Percentiles rank a stretch among this genome's conserved stretches.
Evolutionary conservation across 2,329 filamentous ascomycete species (phyloP).

Genomic region (Saccharata proteae): DNA sequence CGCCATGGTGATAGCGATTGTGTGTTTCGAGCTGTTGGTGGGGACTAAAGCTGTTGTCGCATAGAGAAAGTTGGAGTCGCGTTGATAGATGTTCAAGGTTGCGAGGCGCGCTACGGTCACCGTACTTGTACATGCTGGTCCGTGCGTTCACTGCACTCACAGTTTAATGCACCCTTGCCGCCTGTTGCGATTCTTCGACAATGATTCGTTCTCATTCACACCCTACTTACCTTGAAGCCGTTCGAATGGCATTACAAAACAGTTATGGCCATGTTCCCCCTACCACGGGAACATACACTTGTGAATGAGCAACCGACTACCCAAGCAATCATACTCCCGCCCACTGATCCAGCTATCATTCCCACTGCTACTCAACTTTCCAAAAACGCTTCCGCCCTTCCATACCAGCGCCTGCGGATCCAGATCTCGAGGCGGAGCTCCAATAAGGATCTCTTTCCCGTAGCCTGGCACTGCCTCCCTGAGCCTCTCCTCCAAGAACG

Average conservation of each 20-base stretch:
- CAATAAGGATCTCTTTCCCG: conserved; percentile 55
- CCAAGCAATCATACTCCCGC: conserved; percentile 78
- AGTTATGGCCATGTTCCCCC: no score
- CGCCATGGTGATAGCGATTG: conserved; percentile 6
- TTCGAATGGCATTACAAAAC: no score
- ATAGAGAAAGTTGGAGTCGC: no score
- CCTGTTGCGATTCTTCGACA: conserved; percentile 12
- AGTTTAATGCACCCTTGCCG: no score
- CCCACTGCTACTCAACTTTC: conserved; percentile 60
- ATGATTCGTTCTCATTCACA: no score
- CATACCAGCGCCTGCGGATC: conserved; percentile 95
- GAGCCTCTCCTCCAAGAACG: conserved; percentile 72
- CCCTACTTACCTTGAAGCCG: no score
- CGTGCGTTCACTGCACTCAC: no score
- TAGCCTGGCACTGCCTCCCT: conserved; percentile 51
- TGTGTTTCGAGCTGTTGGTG: background rate
- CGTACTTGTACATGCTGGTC: no score
- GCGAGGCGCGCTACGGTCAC: no score
- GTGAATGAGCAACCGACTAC: conserved; percentile 57
- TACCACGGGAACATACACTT: conserved; percentile 32
- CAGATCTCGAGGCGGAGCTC: conserved; percentile 72
- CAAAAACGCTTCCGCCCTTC: conserved; percentile 97
- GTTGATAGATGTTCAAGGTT: no score
- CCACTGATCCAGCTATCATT: conserved; percentile 93
- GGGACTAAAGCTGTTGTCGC: no score